These are phyloP conservation scores for Colletotrichum sp. DNA, from an alignment of 2,329 filamentous ascomycete species.

Conservation along the genomic window DNA sequence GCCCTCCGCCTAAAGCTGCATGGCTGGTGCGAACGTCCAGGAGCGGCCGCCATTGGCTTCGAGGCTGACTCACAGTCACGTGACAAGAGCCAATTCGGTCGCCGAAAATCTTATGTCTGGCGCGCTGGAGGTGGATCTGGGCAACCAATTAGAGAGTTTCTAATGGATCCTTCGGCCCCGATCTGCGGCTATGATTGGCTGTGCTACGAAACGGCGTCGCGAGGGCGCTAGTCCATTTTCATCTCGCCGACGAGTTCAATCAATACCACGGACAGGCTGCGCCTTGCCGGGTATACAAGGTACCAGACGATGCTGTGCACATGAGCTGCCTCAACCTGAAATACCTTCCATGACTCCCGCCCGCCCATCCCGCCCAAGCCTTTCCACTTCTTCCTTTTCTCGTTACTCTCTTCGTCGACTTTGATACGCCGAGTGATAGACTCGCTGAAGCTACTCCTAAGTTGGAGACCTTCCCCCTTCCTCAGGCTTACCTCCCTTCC, in stretches of 20 bases:
- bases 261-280: constrained; percentile 19
- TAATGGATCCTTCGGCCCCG: not conserved
- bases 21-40: not conserved
- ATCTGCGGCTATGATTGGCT: constrained; percentile 31
- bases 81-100: constrained; percentile 28
- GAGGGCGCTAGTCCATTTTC: constrained; percentile 38
- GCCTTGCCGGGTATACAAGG: constrained; percentile 19
- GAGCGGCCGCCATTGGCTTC: constrained; percentile 19
- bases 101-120: constrained; percentile 37
- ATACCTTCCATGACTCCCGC: constrained; percentile 29
- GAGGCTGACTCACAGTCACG: constrained; percentile 23
- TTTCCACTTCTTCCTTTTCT: not conserved
- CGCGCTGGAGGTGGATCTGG: constrained; percentile 29
- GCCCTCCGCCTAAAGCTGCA: not conserved
- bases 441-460: not conserved
- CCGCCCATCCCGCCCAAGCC: not conserved
- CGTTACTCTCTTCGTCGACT: not conserved
- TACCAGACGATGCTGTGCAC: not conserved
- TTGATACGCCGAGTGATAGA: not conserved
- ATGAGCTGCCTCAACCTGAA: constrained; percentile 23
- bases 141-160: constrained; percentile 30
- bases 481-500: not conserved
- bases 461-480: not conserved
- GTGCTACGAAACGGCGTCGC: not conserved
- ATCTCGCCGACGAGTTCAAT: constrained; percentile 45